phyloP scores from a whole-genome alignment of 176 grass and related monocot species.

The Musa schizocarpa region DNA sequence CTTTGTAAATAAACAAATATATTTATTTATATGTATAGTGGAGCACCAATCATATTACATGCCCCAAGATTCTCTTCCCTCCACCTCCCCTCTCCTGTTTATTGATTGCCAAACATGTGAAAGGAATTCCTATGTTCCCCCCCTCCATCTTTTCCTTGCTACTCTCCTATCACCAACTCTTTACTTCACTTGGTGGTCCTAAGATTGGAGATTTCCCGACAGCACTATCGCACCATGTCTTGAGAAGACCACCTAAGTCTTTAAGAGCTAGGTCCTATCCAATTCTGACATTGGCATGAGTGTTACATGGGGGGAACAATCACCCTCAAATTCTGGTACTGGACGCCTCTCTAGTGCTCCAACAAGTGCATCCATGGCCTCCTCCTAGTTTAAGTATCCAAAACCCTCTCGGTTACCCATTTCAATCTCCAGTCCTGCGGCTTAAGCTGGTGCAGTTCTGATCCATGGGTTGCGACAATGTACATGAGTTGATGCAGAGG shows the following conservation, averaged over 20 bases:
- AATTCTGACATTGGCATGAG: slow-evolving; percentile 9
- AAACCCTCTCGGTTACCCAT: no score
- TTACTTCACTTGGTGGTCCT: slow-evolving; percentile 7
- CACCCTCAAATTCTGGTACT: slow-evolving; percentile 13
- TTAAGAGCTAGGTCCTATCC: slow-evolving; percentile 12
- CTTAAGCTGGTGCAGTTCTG: no score
- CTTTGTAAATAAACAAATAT: not conserved
- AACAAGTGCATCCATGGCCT: no score
- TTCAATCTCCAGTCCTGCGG: no score
- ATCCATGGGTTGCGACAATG: no score
- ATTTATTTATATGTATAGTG: not conserved
- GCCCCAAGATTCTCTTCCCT: no score
- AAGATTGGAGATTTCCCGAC: slow-evolving; percentile 12
- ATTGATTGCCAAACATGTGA: not conserved
- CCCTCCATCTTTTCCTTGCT: not conserved
- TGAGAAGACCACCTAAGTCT: slow-evolving; percentile 13
- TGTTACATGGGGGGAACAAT: slow-evolving; percentile 17
- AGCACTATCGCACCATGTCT: slow-evolving; percentile 13
- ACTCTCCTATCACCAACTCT: not conserved
- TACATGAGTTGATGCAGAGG: no score
- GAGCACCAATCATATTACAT: not conserved
- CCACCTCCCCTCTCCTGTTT: not conserved
- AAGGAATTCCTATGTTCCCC: not conserved
- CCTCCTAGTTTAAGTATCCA: no score
- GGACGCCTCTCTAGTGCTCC: not conserved